Base-by-base conservation (phyloP, 2,329 filamentous ascomycete species). In the Colletotrichum tabaci region DNA sequence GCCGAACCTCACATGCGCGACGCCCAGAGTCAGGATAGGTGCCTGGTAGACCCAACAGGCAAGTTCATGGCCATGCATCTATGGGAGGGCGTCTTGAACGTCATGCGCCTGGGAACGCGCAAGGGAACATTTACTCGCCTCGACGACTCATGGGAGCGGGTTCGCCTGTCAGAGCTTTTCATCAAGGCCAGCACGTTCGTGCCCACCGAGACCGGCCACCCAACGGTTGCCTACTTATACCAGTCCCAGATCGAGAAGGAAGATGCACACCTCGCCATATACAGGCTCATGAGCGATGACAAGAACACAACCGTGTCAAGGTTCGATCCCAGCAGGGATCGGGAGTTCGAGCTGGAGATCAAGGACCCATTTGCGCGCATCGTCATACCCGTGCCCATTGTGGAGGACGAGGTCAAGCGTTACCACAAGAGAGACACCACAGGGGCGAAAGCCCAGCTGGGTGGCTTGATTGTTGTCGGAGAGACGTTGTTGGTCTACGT, bases 401-500 rank as follows among this genome's bases (percentile, higher is more conserved):
- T 84, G 18, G 84, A 89, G 23, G 85, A 87, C 47, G 86, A 88
- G 56, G 85, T 87, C 61, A 91, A 90, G 77, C 85, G 90, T 65
- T 90, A 92, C 77, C 86, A 90, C 75, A 85, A 88, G 40, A 87
- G 89, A 71, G 88, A 91, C 71, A 84, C 83, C 35, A 83, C 86
- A 35, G 81, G 84, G 13, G 83, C 86, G 5, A 87, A 86, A 66
- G 87, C 89, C n/a, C 87, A 90, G 71, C 76, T 90, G 56, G 92
- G 93, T 16, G 94, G 94, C 7, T 81, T 95, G 4, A 85, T 96
- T 52, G 89, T 95, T 2, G 87, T 96, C 9, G 93, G 93, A 23
- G 93, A 95, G 82, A 97, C 94, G 0, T 91, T 91, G 2, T 88
- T 99, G 70, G 90, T 92, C 10, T 98, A 98, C 79, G 91, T 96